phyloP scores from a whole-genome alignment of 441 rosid genomes.

The Metrosideros polymorpha region DNA sequence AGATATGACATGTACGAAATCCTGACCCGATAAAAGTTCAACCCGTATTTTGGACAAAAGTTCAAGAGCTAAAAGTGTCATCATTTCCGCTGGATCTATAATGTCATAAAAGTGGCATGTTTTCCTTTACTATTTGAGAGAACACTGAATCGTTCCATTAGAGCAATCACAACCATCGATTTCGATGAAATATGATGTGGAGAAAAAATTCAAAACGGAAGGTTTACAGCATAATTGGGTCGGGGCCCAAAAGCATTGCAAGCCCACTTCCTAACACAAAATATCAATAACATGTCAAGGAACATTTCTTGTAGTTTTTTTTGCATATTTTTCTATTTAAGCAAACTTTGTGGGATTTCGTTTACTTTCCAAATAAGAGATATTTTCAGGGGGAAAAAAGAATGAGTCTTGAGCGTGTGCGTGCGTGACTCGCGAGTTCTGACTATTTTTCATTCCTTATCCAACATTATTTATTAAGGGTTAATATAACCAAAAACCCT shows the following conservation, averaged over 20 bases:
- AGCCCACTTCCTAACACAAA: background rate
- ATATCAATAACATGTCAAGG: background rate
- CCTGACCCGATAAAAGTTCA: background rate
- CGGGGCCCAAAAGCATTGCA: background rate
- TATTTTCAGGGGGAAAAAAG: background rate
- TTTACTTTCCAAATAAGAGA: background rate
- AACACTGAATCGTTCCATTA: too few species aligned
- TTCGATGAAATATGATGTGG: background rate
- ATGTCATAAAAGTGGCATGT: too few species aligned
- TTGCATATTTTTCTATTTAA: background rate
- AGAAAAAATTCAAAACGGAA: background rate
- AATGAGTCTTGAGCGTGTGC: background rate
- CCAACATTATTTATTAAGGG: too few species aligned
- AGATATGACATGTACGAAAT: background rate
- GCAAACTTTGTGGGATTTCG: too few species aligned
- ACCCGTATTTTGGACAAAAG: background rate
- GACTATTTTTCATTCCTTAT: background rate
- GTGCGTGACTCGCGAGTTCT: background rate
- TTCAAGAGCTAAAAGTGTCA: too few species aligned
- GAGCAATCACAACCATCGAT: background rate
- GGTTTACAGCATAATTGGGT: background rate
- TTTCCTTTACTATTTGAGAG: too few species aligned
- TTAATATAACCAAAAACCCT: too few species aligned
- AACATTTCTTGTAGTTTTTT: background rate
- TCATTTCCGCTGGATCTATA: too few species aligned